phyloP scores from a whole-genome alignment of 2,329 filamentous ascomycete genomes.

The Orbilia quercus region DNA sequence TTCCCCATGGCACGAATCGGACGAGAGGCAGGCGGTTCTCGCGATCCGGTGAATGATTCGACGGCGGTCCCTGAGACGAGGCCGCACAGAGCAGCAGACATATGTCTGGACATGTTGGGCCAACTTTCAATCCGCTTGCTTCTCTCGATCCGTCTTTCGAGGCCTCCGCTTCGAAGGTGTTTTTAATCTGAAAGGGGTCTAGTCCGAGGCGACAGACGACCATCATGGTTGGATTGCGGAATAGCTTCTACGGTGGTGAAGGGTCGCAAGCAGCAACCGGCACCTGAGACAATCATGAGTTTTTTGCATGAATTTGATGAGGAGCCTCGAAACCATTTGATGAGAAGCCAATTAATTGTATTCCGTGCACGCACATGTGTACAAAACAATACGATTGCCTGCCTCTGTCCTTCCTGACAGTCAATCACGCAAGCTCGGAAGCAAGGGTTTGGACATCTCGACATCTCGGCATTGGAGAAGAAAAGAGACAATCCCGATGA shows the following conservation, averaged over 20 bases:
- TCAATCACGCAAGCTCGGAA: neutral
- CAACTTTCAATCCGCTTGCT: constrained; percentile 18
- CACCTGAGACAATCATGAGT: neutral
- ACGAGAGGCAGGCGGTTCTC: neutral
- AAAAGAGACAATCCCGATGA: too few species aligned
- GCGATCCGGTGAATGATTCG: neutral
- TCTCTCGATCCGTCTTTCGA: constrained; percentile 36
- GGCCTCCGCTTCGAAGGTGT: constrained; percentile 4
- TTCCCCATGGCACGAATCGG: constrained; percentile 23
- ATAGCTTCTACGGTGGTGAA: constrained; percentile 2
- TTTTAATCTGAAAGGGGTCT: constrained; percentile 17
- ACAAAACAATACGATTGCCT: too few species aligned
- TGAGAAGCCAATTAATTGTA: too few species aligned
- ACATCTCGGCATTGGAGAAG: too few species aligned
- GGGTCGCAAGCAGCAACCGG: constrained; percentile 13
- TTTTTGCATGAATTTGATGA: too few species aligned
- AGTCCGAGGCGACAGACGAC: constrained; percentile 10
- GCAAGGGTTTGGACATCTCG: too few species aligned
- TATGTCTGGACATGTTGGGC: neutral
- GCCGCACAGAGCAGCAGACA: too few species aligned
- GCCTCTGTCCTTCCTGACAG: too few species aligned
- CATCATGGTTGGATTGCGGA: constrained; percentile 27
- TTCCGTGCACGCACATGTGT: too few species aligned
- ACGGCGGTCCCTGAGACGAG: too few species aligned
- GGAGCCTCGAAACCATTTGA: too few species aligned